A percentile compares a stretch with the other conserved stretches of the same genome.
Conservation (phyloP, 768 basidiomycete species). For the Amyloporia xantha region DNA sequence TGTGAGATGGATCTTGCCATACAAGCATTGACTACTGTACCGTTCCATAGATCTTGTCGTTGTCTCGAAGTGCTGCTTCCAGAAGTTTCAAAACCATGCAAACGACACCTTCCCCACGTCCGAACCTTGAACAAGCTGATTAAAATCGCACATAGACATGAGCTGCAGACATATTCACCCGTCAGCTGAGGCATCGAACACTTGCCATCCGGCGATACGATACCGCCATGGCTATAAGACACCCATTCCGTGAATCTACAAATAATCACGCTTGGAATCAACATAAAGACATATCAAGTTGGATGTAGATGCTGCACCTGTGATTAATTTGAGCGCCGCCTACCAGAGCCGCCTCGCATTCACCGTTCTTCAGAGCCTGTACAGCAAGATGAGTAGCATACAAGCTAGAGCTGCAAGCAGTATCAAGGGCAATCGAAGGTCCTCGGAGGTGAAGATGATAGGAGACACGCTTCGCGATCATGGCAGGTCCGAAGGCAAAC, state of each 20-base stretch:
- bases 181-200: slow-evolving; percentile 38
- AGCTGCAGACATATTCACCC: slow-evolving; percentile 23
- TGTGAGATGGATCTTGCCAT: too few relatives aligned
- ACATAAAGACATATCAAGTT: slow-evolving; percentile 2
- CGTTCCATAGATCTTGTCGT: slow-evolving; percentile 35
- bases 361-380: slow-evolving; percentile 35
- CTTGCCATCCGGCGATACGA: slow-evolving; percentile 35
- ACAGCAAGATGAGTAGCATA: slow-evolving; percentile 44
- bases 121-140: slow-evolving; percentile 24
- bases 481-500: slow-evolving; percentile 28
- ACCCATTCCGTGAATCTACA: slow-evolving; percentile 30
- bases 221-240: slow-evolving; percentile 29
- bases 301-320: slow-evolving; percentile 20
- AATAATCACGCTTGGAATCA: not conserved
- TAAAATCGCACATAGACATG: not conserved
- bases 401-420: slow-evolving; percentile 42
- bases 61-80: slow-evolving; percentile 30
- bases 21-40: slow-evolving; percentile 17
- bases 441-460: slow-evolving; percentile 36
- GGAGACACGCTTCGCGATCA: slow-evolving; percentile 36
- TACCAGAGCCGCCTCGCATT: slow-evolving; percentile 43
- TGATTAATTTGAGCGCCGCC: slow-evolving; percentile 37
- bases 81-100: slow-evolving; percentile 36
- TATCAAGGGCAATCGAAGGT: slow-evolving; percentile 44
- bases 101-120: slow-evolving; percentile 32